phyloP scores from a whole-genome alignment of 768 basidiomycete species.

The Cubamyces sp. region DNA sequence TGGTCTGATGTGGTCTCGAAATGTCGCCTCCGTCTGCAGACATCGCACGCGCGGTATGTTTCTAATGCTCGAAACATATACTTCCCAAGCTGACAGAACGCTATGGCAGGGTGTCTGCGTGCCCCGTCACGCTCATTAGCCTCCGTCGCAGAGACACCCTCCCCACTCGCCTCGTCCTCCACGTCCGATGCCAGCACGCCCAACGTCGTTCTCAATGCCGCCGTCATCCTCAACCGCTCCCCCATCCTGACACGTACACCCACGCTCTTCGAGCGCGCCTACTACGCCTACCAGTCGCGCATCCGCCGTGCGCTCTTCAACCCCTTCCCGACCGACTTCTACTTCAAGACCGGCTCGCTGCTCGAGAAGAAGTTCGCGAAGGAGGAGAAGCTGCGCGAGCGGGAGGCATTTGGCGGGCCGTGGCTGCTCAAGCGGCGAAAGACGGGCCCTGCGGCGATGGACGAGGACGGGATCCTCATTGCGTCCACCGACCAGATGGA shows the following conservation, averaged over 20 bases:
- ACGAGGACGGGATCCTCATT: constrained; percentile 17
- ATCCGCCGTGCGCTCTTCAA: constrained; percentile 85
- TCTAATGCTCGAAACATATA: background rate
- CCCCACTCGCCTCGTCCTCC: constrained; percentile 22
- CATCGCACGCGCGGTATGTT: constrained; percentile 24
- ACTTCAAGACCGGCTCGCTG: constrained; percentile 90
- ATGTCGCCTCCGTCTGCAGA: constrained; percentile 25
- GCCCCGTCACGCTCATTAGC: constrained; percentile 31
- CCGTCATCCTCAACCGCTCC: constrained; percentile 78
- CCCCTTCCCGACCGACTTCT: constrained; percentile 88
- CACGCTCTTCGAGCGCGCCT: constrained; percentile 75
- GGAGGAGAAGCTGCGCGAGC: constrained; percentile 76
- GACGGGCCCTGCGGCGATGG: background rate
- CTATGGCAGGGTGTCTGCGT: constrained; percentile 22
- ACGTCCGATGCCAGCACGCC: constrained; percentile 35
- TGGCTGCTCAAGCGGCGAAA: constrained; percentile 48
- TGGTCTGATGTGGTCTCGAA: constrained; percentile 28
- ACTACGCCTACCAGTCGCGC: constrained; percentile 81
- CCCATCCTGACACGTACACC: constrained; percentile 76
- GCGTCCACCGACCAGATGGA: constrained; percentile 24
- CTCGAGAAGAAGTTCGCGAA: constrained; percentile 79
- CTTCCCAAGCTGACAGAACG: background rate
- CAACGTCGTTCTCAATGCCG: constrained; percentile 53
- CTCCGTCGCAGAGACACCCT: constrained; percentile 29
- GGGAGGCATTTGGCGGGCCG: constrained; percentile 65